A percentile compares a stretch with the other conserved stretches of the same genome.
Conservation (phyloP, 108 stramenopile species). For the Fragilariopsis cylindrus region DNA sequence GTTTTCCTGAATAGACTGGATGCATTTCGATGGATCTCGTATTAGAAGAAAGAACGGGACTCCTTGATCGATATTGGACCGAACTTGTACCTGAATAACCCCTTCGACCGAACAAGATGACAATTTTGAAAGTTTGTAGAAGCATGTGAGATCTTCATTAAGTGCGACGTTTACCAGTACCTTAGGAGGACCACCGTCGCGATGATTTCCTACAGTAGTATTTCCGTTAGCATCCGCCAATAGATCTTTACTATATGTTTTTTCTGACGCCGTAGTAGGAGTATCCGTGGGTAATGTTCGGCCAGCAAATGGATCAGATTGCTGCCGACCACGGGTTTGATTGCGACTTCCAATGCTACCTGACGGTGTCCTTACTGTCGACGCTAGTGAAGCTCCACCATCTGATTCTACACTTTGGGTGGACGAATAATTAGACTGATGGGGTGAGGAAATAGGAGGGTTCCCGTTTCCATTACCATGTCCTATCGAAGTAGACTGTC, state of each 20-base stretch:
- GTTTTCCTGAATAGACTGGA: slow-evolving; percentile 75
- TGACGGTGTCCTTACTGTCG: background rate
- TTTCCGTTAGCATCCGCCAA: slow-evolving; percentile 5
- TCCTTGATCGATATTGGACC: slow-evolving; percentile 25
- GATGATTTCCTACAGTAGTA: background rate
- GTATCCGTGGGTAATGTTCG: slow-evolving; percentile 14
- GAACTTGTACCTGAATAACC: slow-evolving; percentile 66
- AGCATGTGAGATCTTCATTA: slow-evolving; percentile 88
- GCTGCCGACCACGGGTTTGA: background rate
- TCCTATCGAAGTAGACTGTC: background rate
- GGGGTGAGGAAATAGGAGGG: background rate
- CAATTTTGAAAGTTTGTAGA: slow-evolving; percentile 77
- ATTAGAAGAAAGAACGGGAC: slow-evolving; percentile 68
- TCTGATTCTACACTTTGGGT: background rate
- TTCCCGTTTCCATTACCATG: background rate
- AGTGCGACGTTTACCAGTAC: slow-evolving; percentile 63
- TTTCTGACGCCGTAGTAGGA: background rate
- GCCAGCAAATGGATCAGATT: slow-evolving; percentile 27
- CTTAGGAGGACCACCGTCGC: too few species aligned
- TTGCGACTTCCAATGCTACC: background rate
- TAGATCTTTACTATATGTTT: background rate
- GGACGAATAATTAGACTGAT: too few species aligned
- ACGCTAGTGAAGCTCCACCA: background rate
- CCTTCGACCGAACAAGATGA: slow-evolving; percentile 78
- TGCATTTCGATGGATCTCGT: slow-evolving; percentile 68